A percentile compares a stretch with the other conserved stretches of the same genome.
These are phyloP conservation scores for Strigomonas culicis DNA, from an alignment of 208 protist genomes.

Conservation along the genomic window DNA sequence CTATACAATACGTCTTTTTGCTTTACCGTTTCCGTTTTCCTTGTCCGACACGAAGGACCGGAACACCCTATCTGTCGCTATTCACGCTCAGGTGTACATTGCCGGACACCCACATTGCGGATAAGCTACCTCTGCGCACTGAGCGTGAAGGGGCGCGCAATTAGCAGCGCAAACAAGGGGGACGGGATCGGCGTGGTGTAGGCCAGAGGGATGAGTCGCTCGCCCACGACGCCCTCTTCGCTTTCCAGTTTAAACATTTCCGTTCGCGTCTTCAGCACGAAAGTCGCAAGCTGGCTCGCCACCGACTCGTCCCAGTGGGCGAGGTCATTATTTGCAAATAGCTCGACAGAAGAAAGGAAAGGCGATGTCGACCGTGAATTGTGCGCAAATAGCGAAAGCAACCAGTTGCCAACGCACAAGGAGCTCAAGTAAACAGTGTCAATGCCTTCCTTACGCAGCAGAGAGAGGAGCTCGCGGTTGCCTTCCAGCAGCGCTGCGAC, in stretches of 20 bases:
- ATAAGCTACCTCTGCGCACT: no score
- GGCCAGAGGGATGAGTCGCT: constrained; percentile 15
- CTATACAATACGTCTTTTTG: no score
- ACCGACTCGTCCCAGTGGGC: constrained; percentile 22
- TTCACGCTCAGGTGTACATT: no score
- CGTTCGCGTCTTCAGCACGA: constrained; percentile 8
- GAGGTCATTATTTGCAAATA: constrained; percentile 21
- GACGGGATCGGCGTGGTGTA: constrained; percentile 24
- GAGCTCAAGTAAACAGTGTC: constrained; percentile 41
- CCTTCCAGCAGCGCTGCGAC: constrained; percentile 14
- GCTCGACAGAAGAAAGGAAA: constrained; percentile 11
- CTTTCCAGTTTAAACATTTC: constrained; percentile 17
- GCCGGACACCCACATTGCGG: no score
- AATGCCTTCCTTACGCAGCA: constrained; percentile 27
- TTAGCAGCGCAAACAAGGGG: constrained; percentile 22
- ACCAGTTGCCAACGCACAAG: constrained; percentile 45
- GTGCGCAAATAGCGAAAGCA: constrained; percentile 19
- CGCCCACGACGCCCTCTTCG: constrained; percentile 5
- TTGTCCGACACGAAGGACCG: no score
- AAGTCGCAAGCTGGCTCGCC: constrained; percentile 19
- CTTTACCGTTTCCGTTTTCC: no score
- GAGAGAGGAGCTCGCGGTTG: not conserved
- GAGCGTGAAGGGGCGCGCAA: constrained; percentile 24
- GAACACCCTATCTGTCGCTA: no score
- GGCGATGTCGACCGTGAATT: not conserved